phyloP scores from a whole-genome alignment of 495 filamentous ascomycete genomes.

The Xanthoparmelia taractica region DNA sequence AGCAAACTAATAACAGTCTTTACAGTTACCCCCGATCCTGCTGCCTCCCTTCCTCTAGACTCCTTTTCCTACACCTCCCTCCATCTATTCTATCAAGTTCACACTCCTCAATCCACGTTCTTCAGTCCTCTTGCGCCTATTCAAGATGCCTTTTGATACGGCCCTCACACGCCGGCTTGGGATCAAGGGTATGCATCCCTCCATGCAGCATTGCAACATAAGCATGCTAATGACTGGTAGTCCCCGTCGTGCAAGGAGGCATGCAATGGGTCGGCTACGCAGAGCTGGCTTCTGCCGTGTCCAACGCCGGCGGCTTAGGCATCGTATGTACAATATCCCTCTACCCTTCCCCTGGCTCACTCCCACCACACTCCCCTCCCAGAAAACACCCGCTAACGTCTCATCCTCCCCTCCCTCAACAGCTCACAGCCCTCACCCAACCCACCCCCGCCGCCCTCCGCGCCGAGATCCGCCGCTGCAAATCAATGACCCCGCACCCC shows the following conservation, averaged over 20 bases:
- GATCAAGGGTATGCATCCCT: slow-evolving; percentile 60
- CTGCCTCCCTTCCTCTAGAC: background rate
- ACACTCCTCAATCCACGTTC: background rate
- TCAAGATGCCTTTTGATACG: slow-evolving; percentile 47
- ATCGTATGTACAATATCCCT: slow-evolving; percentile 52
- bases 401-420: background rate
- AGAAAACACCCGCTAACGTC: slow-evolving; percentile 56
- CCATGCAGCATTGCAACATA: background rate
- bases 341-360: slow-evolving; percentile 60
- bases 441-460: slow-evolving; percentile 87
- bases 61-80: background rate
- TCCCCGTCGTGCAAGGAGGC: slow-evolving; percentile 95
- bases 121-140: background rate
- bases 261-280: slow-evolving; percentile 68
- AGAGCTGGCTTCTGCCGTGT: slow-evolving; percentile 87
- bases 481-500: slow-evolving; percentile 74
- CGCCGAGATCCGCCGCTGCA: slow-evolving; percentile 84
- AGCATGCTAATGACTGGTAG: slow-evolving; percentile 39
- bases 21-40: too few relatives aligned
- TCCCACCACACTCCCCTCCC: slow-evolving; percentile 46
- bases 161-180: slow-evolving; percentile 82
- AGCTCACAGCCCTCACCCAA: slow-evolving; percentile 88
- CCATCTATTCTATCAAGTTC: background rate
- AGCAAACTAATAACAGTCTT: too few relatives aligned
- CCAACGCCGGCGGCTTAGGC: slow-evolving; percentile 89